Conservation (phyloP, 2,329 filamentous ascomycete genomes). For the Diplodia mutila region DNA sequence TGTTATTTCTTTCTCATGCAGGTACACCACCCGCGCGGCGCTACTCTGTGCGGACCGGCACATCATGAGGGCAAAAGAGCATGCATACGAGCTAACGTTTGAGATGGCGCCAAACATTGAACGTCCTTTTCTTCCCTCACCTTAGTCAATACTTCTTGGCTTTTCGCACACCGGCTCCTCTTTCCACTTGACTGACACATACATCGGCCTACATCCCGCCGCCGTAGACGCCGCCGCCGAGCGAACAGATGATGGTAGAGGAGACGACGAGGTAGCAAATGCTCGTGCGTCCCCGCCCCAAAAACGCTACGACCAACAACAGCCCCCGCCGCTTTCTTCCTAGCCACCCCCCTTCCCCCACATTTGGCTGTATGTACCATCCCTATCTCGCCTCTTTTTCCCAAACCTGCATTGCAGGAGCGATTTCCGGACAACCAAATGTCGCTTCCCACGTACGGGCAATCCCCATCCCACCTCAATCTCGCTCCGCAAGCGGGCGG, state of each 20-base stretch:
- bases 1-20: not conserved
- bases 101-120: not conserved
- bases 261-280: not conserved
- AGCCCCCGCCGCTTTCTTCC: not conserved
- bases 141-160: not conserved
- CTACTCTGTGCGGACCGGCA: conserved; percentile 15
- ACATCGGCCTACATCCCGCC: not conserved
- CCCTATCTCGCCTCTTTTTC: not conserved
- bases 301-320: not conserved
- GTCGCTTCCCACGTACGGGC: not conserved
- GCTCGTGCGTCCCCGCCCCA: not conserved
- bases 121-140: not conserved
- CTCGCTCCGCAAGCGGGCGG: not conserved
- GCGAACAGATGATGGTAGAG: not conserved
- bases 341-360: not conserved
- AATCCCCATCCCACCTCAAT: not conserved
- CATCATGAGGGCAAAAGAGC: not conserved
- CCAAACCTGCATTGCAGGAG: not conserved
- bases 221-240: not conserved
- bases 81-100: not conserved
- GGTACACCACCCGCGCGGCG: not conserved
- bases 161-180: not conserved
- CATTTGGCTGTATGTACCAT: not conserved
- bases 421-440: not conserved
- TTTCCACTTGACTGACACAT: not conserved